Percentiles rank a stretch among this genome's conserved stretches.
Conservation (phyloP, 768 basidiomycete species). For the Tulasnella sp. region DNA sequence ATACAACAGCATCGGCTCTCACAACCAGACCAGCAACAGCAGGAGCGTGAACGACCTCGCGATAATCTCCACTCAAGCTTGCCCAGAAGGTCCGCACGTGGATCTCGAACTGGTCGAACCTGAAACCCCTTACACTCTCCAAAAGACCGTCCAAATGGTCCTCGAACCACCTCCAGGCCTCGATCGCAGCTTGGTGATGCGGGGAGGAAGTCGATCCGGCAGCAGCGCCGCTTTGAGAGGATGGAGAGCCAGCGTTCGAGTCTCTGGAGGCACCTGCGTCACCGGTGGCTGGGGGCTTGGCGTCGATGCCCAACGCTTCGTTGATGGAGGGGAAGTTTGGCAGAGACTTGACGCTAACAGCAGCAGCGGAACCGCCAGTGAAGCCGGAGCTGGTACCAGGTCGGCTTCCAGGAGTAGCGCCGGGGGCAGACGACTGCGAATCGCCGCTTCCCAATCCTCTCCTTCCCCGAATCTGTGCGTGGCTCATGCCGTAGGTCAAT, state of each 20-base stretch:
- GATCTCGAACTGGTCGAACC: slow-evolving; percentile 88
- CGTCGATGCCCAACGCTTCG: slow-evolving; percentile 23
- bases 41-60: slow-evolving; percentile 86
- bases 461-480: slow-evolving; percentile 14
- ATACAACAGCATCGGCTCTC: slow-evolving; percentile 83
- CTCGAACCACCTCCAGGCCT: slow-evolving; percentile 90
- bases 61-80: slow-evolving; percentile 62
- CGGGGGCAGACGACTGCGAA: not conserved
- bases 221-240: not conserved
- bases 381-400: not conserved
- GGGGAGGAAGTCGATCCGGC: slow-evolving; percentile 53
- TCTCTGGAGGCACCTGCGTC: slow-evolving; percentile 45
- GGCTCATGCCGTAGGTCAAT: not conserved
- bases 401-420: not conserved
- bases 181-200: slow-evolving; percentile 72
- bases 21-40: slow-evolving; percentile 85
- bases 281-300: slow-evolving; percentile 57
- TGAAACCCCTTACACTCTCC: slow-evolving; percentile 68
- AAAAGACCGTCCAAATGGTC: slow-evolving; percentile 81
- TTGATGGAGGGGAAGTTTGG: slow-evolving; percentile 24
- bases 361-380: not conserved
- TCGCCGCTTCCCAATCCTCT: slow-evolving; percentile 2
- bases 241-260: not conserved
- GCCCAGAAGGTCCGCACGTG: slow-evolving; percentile 84
- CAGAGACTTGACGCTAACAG: not conserved